Conservation (phyloP, 1,284 basidiomycete genomes). For the Termitomyces sp. region DNA sequence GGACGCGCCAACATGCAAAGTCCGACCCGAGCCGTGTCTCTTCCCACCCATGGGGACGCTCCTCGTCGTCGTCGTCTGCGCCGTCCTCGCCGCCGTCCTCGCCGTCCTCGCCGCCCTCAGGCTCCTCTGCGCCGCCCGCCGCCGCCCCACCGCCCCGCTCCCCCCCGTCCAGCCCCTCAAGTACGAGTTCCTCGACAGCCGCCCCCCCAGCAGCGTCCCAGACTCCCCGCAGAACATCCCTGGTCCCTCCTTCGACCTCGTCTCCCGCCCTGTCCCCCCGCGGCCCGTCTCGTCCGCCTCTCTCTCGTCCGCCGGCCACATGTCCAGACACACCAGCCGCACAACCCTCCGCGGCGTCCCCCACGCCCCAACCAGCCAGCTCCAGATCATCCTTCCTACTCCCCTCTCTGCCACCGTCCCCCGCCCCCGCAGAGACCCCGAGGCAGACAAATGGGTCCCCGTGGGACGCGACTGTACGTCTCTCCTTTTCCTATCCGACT, state of each 20-base stretch:
- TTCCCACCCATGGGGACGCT: conserved; percentile 29
- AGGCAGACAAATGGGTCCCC: conserved; percentile 35
- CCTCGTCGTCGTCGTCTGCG: conserved; percentile 44
- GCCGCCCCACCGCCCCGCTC: conserved; percentile 34
- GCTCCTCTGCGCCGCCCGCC: conserved; percentile 29
- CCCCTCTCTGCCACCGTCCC: conserved; percentile 40
- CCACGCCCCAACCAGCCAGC: conserved; percentile 46
- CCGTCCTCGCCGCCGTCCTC: conserved; percentile 34
- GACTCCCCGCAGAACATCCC: no score
- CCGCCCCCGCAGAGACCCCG: conserved; percentile 18
- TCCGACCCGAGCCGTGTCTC: conserved; percentile 6
- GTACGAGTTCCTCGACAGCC: conserved; percentile 10
- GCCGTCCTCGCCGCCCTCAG: conserved; percentile 35
- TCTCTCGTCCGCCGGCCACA: conserved; percentile 16
- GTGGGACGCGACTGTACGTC: conserved; percentile 11
- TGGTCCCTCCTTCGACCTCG: conserved; percentile 20
- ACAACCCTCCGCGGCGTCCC: conserved; percentile 41
- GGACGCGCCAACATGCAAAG: no score
- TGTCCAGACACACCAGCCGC: conserved; percentile 29
- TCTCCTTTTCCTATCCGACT: background rate
- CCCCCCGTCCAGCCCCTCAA: conserved; percentile 48
- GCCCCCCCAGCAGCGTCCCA: conserved; percentile 12
- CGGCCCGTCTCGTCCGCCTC: conserved; percentile 41
- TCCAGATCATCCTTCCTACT: conserved; percentile 56
- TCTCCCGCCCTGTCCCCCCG: conserved; percentile 13